Conservation (phyloP, 768 basidiomycete genomes). For the Trametes elegans region DNA sequence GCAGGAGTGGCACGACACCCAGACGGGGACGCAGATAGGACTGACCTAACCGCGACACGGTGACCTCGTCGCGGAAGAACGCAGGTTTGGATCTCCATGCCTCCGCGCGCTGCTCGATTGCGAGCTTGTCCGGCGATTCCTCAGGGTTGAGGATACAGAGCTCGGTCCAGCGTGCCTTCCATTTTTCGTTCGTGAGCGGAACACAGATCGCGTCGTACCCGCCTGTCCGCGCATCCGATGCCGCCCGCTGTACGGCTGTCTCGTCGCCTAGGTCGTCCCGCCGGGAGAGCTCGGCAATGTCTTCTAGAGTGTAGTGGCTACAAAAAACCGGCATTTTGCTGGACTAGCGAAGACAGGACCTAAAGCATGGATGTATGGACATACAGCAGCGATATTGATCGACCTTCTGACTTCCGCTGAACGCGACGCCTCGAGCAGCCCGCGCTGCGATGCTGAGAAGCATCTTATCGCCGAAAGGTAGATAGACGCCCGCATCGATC, state of each 20-base stretch:
- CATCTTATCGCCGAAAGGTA: constrained; percentile 15
- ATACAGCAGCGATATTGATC: constrained; percentile 5
- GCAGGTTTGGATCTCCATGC: constrained; percentile 81
- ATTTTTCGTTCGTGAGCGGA: constrained; percentile 86
- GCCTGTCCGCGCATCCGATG: constrained; percentile 51
- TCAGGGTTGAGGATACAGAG: constrained; percentile 76
- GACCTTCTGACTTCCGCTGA: too few species aligned
- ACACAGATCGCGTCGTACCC: constrained; percentile 78
- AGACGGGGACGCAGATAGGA: constrained; percentile 19
- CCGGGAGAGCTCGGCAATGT: constrained; percentile 22
- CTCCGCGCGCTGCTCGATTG: constrained; percentile 69
- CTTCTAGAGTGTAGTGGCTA: constrained; percentile 28
- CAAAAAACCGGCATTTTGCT: constrained; percentile 24
- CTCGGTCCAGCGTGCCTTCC: constrained; percentile 84
- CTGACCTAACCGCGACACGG: constrained; percentile 83
- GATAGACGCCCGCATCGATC: constrained; percentile 13
- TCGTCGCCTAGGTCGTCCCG: constrained; percentile 22
- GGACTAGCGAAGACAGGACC: background rate
- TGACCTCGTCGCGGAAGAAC: constrained; percentile 83
- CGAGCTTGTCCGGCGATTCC: constrained; percentile 36
- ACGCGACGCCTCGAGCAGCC: background rate
- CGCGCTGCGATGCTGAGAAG: background rate
- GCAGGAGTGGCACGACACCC: background rate
- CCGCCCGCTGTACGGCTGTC: constrained; percentile 51
- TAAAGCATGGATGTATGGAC: background rate